These are phyloP conservation scores for Coniochaeta prunicola DNA, from an alignment of 2,329 filamentous ascomycete species.

Conservation along the genomic window DNA sequence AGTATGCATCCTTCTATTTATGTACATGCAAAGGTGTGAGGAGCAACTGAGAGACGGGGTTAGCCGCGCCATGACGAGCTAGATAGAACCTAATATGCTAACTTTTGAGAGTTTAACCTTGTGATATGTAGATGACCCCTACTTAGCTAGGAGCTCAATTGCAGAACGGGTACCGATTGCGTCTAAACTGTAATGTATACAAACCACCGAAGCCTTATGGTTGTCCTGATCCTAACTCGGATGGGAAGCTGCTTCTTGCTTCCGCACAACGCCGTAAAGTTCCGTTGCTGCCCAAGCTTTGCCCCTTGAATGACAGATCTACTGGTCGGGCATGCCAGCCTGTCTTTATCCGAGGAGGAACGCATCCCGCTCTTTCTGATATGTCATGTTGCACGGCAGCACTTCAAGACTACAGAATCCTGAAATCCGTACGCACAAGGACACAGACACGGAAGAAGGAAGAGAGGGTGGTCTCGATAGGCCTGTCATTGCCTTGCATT, in stretches of 20 bases:
- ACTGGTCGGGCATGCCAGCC: not conserved
- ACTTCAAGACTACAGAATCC: not conserved
- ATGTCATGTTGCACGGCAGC: not conserved
- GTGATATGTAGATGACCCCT: no score
- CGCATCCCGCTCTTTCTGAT: not conserved
- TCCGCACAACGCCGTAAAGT: not conserved
- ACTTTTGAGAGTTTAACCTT: no score
- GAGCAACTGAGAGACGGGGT: no score
- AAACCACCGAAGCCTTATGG: no score
- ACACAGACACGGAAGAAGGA: not conserved
- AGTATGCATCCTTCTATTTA: not conserved
- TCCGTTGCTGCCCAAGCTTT: not conserved
- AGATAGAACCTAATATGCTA: no score
- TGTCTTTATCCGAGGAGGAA: not conserved
- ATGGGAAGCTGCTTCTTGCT: not conserved
- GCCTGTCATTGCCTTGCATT: not conserved
- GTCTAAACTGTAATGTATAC: no score
- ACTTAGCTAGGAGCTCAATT: no score
- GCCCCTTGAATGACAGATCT: not conserved
- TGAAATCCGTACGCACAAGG: not conserved
- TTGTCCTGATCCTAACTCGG: not conserved
- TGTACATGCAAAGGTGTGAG: not conserved
- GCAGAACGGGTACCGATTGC: no score
- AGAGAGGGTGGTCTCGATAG: not conserved
- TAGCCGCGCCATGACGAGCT: no score